Evolutionary conservation across 495 filamentous ascomycete species (phyloP).

Genomic region (Sordaria brevicollis): DNA sequence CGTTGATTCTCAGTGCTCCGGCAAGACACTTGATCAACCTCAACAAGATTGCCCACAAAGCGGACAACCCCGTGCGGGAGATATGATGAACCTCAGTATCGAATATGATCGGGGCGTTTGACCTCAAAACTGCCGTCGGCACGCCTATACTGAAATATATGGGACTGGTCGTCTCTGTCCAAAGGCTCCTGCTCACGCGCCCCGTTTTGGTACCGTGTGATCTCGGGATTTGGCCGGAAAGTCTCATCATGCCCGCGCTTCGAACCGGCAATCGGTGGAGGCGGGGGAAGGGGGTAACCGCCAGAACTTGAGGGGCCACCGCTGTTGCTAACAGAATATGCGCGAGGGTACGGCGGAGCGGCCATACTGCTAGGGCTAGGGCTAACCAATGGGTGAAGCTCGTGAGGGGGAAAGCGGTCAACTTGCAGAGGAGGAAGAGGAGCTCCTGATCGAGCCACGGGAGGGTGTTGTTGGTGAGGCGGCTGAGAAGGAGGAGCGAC

Average conservation of each 20-base stretch:
- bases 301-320: constrained; percentile 8
- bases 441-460: neutral
- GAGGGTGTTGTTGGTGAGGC: neutral
- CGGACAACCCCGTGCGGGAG: neutral
- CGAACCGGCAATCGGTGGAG: constrained; percentile 14
- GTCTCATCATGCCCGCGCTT: constrained; percentile 20
- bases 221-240: constrained; percentile 9
- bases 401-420: neutral
- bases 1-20: neutral
- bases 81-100: neutral
- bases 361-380: constrained; percentile 6
- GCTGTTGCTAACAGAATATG: neutral
- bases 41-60: neutral
- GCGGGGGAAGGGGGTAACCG: constrained; percentile 2
- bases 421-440: constrained; percentile 14
- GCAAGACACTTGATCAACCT: neutral
- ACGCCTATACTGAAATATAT: constrained; percentile 9
- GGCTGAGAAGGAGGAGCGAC: constrained; percentile 10
- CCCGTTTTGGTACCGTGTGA: constrained; percentile 15
- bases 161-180: neutral
- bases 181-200: constrained; percentile 11
- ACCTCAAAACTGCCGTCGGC: constrained; percentile 9
- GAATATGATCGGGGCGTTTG: neutral
- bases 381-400: constrained; percentile 4
- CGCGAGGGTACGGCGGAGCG: neutral